A percentile compares a stretch with the other conserved stretches of the same genome.
Conservation (phyloP, 2,329 filamentous ascomycete species). For the Fusarium anguioides region DNA sequence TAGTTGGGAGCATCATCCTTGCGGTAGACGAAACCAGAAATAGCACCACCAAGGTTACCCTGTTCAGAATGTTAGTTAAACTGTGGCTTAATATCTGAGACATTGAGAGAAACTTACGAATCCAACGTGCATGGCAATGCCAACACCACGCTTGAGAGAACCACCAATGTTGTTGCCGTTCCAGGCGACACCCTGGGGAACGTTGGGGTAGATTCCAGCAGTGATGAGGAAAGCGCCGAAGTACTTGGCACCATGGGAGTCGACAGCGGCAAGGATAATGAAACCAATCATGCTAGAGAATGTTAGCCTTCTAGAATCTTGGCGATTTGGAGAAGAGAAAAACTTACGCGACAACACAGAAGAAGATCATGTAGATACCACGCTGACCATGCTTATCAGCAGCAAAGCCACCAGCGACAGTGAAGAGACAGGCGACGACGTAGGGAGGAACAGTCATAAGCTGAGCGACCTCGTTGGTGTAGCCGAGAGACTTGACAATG, state of each 20-base stretch:
- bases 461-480: conserved; percentile 52
- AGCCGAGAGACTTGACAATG: conserved; percentile 52
- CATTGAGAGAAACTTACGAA: conserved; percentile 45
- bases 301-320: conserved; percentile 28
- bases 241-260: conserved; percentile 58
- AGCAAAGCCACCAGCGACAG: conserved; percentile 55
- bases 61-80: conserved; percentile 41
- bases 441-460: conserved; percentile 55
- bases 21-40: conserved; percentile 51
- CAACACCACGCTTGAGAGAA: conserved; percentile 64
- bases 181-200: conserved; percentile 67
- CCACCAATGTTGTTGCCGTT: conserved; percentile 69
- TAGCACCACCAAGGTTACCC: conserved; percentile 53
- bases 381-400: conserved; percentile 54
- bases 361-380: conserved; percentile 53
- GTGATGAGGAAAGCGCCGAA: conserved; percentile 58
- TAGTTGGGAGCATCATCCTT: conserved; percentile 63
- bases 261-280: conserved; percentile 47
- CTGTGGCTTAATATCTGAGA: conserved; percentile 6
- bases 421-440: conserved; percentile 52
- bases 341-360: conserved; percentile 51
- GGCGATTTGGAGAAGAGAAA: conserved; percentile 2
- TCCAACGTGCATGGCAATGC: conserved; percentile 67
- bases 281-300: conserved; percentile 48
- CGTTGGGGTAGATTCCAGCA: conserved; percentile 61